Conservation (phyloP, 768 basidiomycete species). For the Termitomyces heimii region DNA sequence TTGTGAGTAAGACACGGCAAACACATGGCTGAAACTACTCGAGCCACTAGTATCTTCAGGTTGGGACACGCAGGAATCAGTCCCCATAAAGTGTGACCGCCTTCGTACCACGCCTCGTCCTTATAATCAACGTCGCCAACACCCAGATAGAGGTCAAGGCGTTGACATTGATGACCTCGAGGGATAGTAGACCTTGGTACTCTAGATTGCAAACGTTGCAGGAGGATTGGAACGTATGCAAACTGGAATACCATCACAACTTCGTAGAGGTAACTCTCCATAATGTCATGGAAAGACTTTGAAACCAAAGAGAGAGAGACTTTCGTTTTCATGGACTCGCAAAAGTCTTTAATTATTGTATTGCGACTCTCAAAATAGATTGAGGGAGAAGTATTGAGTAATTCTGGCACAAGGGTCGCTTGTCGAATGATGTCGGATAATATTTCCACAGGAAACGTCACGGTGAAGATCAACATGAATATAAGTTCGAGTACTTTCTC, state of each 20-base stretch:
- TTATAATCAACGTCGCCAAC: no score
- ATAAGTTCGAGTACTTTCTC: no score
- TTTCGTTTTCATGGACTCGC: no score
- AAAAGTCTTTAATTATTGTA: neutral
- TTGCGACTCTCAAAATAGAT: neutral
- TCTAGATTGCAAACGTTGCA: neutral
- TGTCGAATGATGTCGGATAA: neutral
- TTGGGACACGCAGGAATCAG: neutral
- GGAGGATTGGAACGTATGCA: neutral
- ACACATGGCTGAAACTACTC: neutral
- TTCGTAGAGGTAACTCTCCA: constrained; percentile 3
- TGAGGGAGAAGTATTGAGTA: constrained; percentile 1
- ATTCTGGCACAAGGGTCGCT: neutral
- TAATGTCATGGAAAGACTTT: no score
- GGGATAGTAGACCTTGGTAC: neutral
- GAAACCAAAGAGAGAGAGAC: no score
- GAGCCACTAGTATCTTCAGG: neutral
- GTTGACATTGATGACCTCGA: neutral
- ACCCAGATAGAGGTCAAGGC: no score
- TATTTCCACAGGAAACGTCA: neutral
- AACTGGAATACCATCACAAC: constrained; percentile 2
- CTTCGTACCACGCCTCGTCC: no score
- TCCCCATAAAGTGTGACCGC: no score
- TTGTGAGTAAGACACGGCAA: neutral
- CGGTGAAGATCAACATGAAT: no score